phyloP scores from a whole-genome alignment of 371 early-diverging fungal species.

The Amoeboaphelidium protococcarum region DNA sequence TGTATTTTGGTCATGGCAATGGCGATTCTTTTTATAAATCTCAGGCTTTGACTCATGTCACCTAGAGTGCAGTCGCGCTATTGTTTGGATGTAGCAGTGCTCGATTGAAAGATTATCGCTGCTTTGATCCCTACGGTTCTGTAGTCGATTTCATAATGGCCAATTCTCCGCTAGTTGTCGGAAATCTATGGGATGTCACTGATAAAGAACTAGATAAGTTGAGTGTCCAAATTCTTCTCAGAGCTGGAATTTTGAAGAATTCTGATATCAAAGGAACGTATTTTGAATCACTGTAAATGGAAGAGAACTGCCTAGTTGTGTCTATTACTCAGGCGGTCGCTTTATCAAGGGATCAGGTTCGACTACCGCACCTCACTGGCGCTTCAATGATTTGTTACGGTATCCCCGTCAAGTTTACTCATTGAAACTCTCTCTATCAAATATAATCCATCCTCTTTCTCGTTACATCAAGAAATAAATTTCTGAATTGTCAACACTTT shows the following conservation, averaged over 20 bases:
- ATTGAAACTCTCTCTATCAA: too few relatives aligned
- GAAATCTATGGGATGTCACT: conserved; percentile 97
- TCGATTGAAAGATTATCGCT: conserved; percentile 31
- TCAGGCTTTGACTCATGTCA: conserved; percentile 26
- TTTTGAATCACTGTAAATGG: too few relatives aligned
- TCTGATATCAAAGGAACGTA: too few relatives aligned
- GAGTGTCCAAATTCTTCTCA: too few relatives aligned
- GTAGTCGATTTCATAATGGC: conserved; percentile 48
- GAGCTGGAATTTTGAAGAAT: too few relatives aligned
- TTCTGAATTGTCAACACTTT: too few relatives aligned
- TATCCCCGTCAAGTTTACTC: too few relatives aligned
- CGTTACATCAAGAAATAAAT: too few relatives aligned
- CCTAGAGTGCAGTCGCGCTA: conserved; percentile 29
- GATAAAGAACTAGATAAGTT: conserved; percentile 89
- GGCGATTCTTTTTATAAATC: conserved; percentile 62
- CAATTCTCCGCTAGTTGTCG: conserved; percentile 63
- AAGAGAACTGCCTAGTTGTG: too few relatives aligned
- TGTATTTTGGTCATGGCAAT: conserved; percentile 93
- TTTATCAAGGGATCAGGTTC: conserved; percentile 43
- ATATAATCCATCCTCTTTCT: too few relatives aligned
- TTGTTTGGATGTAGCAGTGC: conserved; percentile 84
- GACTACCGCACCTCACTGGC: conserved; percentile 61
- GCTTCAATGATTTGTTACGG: conserved; percentile 93
- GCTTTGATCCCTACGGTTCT: conserved; percentile 60
- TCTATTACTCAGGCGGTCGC: too few relatives aligned